These are phyloP conservation scores for Fusarium piperis DNA, from an alignment of 2,329 filamentous ascomycete species.

Conservation along the genomic window DNA sequence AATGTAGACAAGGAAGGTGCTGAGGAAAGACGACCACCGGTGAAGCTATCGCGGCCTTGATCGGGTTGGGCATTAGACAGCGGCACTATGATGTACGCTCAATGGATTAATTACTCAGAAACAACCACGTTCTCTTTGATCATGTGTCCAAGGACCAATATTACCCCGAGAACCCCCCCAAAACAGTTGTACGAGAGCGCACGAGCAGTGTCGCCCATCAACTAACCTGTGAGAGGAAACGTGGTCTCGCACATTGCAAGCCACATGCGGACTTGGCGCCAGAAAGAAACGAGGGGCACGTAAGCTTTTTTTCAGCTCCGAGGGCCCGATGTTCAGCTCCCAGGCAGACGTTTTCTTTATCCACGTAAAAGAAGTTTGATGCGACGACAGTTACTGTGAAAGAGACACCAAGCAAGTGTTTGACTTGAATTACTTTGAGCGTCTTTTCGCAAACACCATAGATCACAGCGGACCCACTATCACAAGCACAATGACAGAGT, in stretches of 20 bases:
- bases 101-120: not conserved
- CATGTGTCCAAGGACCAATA: not conserved
- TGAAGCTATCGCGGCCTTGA: not conserved
- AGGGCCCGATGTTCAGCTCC: not conserved
- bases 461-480: not conserved
- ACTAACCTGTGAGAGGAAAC: not conserved
- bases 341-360: not conserved
- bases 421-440: not conserved
- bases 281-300: not conserved
- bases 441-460: not conserved
- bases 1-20: not conserved
- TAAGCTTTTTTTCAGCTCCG: slow-evolving; percentile 6
- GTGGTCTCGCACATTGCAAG: not conserved
- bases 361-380: not conserved
- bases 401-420: not conserved
- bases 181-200: not conserved
- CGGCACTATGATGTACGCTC: not conserved
- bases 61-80: not conserved
- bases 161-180: not conserved
- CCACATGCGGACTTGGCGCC: not conserved
- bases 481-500: slow-evolving; percentile 15
- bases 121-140: not conserved
- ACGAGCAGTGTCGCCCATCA: not conserved
- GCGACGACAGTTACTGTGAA: too few species aligned
- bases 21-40: not conserved